Conservation (phyloP, 2,329 filamentous ascomycete genomes). For the Exophiala phaeomuriformis region DNA sequence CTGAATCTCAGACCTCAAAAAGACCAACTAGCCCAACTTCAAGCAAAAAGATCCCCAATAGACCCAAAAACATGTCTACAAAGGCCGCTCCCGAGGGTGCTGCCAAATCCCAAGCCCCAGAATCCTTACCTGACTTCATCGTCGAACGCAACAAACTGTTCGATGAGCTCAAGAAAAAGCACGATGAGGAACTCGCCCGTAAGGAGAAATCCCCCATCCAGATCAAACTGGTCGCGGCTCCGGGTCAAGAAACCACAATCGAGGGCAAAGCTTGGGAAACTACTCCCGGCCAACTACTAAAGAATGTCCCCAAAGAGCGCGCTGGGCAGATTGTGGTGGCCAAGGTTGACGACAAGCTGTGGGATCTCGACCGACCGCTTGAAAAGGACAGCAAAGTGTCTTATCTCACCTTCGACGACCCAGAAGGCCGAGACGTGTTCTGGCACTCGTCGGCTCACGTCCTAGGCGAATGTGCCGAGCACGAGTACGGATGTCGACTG, state of each 20-base stretch:
- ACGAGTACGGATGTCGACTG: conserved; percentile 80
- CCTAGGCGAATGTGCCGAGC: conserved; percentile 88
- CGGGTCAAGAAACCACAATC: conserved; percentile 36
- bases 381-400: conserved; percentile 82
- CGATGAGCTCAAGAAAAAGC: conserved; percentile 76
- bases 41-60: conserved; percentile 26
- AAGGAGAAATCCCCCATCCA: conserved; percentile 42
- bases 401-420: conserved; percentile 71
- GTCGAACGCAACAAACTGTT: conserved; percentile 79
- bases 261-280: conserved; percentile 82
- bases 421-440: conserved; percentile 82
- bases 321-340: conserved; percentile 79
- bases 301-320: conserved; percentile 76
- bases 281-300: conserved; percentile 70
- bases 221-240: conserved; percentile 42
- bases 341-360: conserved; percentile 74
- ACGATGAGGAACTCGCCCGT: conserved; percentile 65
- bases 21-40: conserved; percentile 32
- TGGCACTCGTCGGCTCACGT: conserved; percentile 97
- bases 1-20: conserved; percentile 20
- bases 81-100: conserved; percentile 29
- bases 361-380: conserved; percentile 86
- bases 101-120: conserved; percentile 23
- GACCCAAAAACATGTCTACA: conserved; percentile 26
- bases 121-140: conserved; percentile 63